phyloP scores from a whole-genome alignment of 352 stramenopile species.

The Pythium biforme region DNA sequence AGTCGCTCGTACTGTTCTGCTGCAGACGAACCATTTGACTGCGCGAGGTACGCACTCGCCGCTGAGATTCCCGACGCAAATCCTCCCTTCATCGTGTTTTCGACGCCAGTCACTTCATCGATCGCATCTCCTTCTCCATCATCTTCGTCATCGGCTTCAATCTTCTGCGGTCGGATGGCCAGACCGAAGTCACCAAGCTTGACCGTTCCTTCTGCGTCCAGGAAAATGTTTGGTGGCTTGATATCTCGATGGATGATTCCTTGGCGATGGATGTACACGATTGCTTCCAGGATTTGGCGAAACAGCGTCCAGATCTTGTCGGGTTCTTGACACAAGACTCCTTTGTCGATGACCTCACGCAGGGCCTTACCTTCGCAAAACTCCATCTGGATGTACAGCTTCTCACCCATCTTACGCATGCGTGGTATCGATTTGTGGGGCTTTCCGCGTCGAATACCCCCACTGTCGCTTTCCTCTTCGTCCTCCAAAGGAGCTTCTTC shows the following conservation, averaged over 20 bases:
- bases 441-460: background rate
- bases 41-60: slow-evolving; percentile 36
- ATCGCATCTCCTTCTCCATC: slow-evolving; percentile 32
- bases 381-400: slow-evolving; percentile 95
- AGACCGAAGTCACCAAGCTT: slow-evolving; percentile 95
- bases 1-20: slow-evolving; percentile 69
- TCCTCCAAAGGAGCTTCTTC: slow-evolving; percentile 49
- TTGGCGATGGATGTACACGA: slow-evolving; percentile 94
- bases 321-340: slow-evolving; percentile 67
- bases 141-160: slow-evolving; percentile 40
- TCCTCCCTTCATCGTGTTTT: slow-evolving; percentile 2
- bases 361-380: slow-evolving; percentile 94
- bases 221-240: slow-evolving; percentile 93
- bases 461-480: slow-evolving; percentile 21
- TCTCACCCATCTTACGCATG: slow-evolving; percentile 60
- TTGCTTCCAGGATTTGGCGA: slow-evolving; percentile 93
- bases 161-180: slow-evolving; percentile 77
- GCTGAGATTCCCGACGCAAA: slow-evolving; percentile 6
- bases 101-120: slow-evolving; percentile 6
- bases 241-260: slow-evolving; percentile 94
- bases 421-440: slow-evolving; percentile 3
- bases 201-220: slow-evolving; percentile 91
- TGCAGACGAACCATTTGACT: slow-evolving; percentile 62
- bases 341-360: slow-evolving; percentile 93
- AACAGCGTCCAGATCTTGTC: slow-evolving; percentile 94